Evolutionary conservation across 2,329 filamentous ascomycete species (phyloP), one percentile per base, ranked within the genome.

Genomic region (Colletotrichum musae): DNA sequence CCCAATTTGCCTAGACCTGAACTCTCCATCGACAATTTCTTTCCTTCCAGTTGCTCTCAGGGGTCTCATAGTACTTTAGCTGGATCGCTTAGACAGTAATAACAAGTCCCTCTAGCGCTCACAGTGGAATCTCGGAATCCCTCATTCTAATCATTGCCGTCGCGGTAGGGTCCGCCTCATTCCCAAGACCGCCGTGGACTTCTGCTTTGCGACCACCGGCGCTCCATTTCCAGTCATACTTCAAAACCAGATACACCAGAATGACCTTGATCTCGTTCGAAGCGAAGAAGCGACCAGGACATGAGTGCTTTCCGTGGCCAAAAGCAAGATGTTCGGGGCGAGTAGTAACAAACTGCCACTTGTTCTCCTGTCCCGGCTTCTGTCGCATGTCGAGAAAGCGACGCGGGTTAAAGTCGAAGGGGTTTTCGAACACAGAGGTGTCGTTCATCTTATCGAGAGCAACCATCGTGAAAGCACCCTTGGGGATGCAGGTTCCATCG

Each of bases 261-360:
- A 76, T 73, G 73, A 77, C 76, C 73, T 77, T 77, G 51, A 77
- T 57, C 59, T 77, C 73, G 67, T 75, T 75, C 16, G 77, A 75
- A 13, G 76, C 60, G 0, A 77, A 58, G 39, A 77, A 77, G 1
- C 75, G 71, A 1, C 75, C 75, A 0, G 75, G 75, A 5, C 77
- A 80, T 0, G 78, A 76, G 54, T 80, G 76, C 6, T 74, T 78
- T 12, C 78, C 78, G 16, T 78, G 77, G 1, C 79, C 76, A 67
- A 80, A 82, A 0, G 76, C 52, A 21, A 80, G 48, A 24, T 18
- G 21, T 2, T 50, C 2, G 9, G n/a, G n/a, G 7, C n/a, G 3
- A 1, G 47, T 50, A 5, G 47, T 50, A 2, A 50, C 47, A 16
- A 50, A n/a, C n/a, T 18, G 47, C 5, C n/a, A 18, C 16, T 10